These are phyloP conservation scores for Prunus campanulata DNA, from an alignment of 306 rosid genomes.

Conservation along the genomic window DNA sequence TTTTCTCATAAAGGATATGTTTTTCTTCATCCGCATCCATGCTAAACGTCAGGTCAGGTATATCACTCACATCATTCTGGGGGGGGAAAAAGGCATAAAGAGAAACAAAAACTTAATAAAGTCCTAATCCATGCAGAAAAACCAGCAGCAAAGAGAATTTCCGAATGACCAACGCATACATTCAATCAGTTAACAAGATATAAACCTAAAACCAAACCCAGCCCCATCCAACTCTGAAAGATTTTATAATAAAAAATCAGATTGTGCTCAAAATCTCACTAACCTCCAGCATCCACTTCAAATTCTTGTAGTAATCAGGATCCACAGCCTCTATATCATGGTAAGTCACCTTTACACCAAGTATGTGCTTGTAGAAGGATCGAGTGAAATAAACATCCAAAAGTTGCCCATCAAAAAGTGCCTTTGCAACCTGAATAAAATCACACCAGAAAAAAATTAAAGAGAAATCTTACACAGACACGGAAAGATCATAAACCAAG, in stretches of 20 bases:
- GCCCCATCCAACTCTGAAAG: not conserved
- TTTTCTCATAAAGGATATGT: constrained; percentile 90
- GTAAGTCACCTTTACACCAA: constrained; percentile 95
- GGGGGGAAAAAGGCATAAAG: not conserved
- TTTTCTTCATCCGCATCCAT: constrained; percentile 99
- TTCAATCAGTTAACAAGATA: not conserved
- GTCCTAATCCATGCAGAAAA: constrained; percentile 8
- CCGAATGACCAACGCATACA: not conserved
- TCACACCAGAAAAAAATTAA: constrained; percentile 13
- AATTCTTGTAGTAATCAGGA: constrained; percentile 96
- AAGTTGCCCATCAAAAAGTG: constrained; percentile 94
- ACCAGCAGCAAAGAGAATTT: constrained; percentile 14
- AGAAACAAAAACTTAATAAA: constrained; percentile 3
- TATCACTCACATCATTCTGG: constrained; percentile 88
- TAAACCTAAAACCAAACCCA: not conserved
- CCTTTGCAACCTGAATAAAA: constrained; percentile 87
- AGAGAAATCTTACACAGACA: not conserved
- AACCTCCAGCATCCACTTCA: constrained; percentile 99
- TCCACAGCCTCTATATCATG: constrained; percentile 99
- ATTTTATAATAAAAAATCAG: not conserved
- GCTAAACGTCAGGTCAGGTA: constrained; percentile 97
- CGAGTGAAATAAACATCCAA: constrained; percentile 98
- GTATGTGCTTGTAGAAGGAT: constrained; percentile 97
- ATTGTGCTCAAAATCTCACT: constrained; percentile 26
- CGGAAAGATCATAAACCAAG: not conserved